A percentile compares a stretch with the other conserved stretches of the same genome.
Evolutionary conservation across 345 rosid genomes (phyloP).

Genomic region (Euphorbia peplus): DNA sequence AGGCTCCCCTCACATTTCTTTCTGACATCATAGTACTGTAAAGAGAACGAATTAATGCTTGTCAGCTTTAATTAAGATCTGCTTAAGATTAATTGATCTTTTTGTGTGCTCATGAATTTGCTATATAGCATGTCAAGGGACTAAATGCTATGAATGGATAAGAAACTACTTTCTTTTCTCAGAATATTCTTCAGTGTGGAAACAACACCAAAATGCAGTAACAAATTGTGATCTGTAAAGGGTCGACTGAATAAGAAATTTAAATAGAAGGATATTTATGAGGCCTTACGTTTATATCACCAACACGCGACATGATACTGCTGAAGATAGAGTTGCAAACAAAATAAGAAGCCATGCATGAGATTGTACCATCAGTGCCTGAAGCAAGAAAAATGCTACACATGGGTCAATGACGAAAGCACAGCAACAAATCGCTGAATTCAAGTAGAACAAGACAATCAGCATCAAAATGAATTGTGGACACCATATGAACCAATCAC

Average conservation of each 20-base stretch:
- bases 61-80: background rate
- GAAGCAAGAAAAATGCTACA: constrained; percentile 21
- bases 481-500: background rate
- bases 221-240: background rate
- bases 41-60: constrained; percentile 14
- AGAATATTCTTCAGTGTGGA: background rate
- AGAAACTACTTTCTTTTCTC: background rate
- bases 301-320: constrained; percentile 59
- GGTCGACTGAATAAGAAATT: too few species aligned
- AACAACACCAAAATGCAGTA: background rate
- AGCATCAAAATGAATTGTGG: background rate
- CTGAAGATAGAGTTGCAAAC: constrained; percentile 82
- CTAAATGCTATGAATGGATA: background rate
- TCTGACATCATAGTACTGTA: constrained; percentile 92
- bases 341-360: constrained; percentile 94
- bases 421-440: background rate
- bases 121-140: background rate
- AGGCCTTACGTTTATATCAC: constrained; percentile 69
- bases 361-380: constrained; percentile 93
- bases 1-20: constrained; percentile 85
- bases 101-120: background rate
- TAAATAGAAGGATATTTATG: background rate
- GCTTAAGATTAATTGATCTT: background rate
- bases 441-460: background rate
- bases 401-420: constrained; percentile 10